Percentiles rank a stretch among this genome's conserved stretches.
These are phyloP conservation scores for Thraustochytrium sp. DNA, from an alignment of 352 stramenopile genomes.

Conservation along the genomic window DNA sequence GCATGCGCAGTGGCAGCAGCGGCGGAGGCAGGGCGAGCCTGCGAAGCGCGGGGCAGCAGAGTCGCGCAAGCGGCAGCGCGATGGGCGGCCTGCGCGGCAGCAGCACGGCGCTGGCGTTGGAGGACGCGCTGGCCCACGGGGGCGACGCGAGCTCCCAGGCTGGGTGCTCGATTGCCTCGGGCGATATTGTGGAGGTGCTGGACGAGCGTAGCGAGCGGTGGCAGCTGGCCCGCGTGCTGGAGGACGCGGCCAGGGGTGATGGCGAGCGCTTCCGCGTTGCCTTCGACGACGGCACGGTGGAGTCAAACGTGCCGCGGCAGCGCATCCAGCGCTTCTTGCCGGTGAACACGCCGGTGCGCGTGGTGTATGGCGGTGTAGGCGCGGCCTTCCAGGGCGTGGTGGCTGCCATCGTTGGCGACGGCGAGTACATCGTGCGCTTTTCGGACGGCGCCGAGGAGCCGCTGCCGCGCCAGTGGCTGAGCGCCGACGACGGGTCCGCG, in stretches of 20 bases:
- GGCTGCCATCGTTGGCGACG: not conserved
- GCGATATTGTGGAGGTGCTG: constrained; percentile 33
- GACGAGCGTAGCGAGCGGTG: not conserved
- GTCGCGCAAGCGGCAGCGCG: not conserved
- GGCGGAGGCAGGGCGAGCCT: no score
- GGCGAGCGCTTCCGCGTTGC: not conserved
- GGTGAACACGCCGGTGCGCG: constrained; percentile 3
- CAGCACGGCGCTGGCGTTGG: no score
- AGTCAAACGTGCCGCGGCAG: not conserved
- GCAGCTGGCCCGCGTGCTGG: constrained; percentile 11
- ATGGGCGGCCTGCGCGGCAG: not conserved
- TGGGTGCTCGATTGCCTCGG: not conserved
- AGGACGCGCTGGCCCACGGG: no score
- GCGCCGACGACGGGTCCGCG: not conserved
- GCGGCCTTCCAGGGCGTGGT: constrained; percentile 35
- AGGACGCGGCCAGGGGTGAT: not conserved
- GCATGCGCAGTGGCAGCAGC: no score
- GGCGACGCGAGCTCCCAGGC: no score
- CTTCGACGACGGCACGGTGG: constrained; percentile 11
- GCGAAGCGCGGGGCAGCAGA: not conserved
- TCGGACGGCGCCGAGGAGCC: constrained; percentile 36
- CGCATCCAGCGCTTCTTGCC: constrained; percentile 16
- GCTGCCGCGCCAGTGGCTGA: constrained; percentile 26
- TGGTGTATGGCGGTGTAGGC: constrained; percentile 28
- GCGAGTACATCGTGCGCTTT: constrained; percentile 36